Base-by-base conservation (phyloP, 1,284 basidiomycete genomes). In the Takashimella koratensis region DNA sequence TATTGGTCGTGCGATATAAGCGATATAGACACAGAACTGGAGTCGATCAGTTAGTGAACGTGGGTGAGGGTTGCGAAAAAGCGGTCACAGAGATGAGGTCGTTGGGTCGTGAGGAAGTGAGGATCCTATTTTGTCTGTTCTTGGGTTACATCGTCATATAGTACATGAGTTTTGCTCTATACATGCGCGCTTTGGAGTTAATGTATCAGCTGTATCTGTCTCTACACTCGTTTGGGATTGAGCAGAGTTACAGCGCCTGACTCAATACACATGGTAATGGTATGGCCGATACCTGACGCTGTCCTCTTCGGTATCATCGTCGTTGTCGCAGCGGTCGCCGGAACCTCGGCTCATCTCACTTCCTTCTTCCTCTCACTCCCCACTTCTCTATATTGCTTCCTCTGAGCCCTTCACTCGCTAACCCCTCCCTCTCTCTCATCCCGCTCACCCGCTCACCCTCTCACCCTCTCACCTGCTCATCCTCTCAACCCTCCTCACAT, bases 301-400 rank as follows among this genome's bases (percentile, higher is more conserved):
- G n/a, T n/a, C n/a, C n/a, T n/a, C n/a, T n/a, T n/a, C n/a, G n/a
- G n/a, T n/a, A n/a, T 36, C 16, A 36, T 36, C 16, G 8, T 36
- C 30, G 10, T 36, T 36, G 8, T 36, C 16, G 8, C 10, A 16
- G 30, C 16, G 30, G 8, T 8, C 10, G 10, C 30, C 30, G 10
- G 16, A 16, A 8, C 16, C 16, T 36, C 30, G 22, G 26, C 23
- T 12, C 23, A 8, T 25, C 16, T 39, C 39, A n/a, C 20, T 36
- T 24, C 24, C 5, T 41, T 16, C 27, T 47, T 30, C 43, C 5
- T 52, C 26, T 47, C 41, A 23, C 8, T 51, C 48, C 39, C 50
- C 27, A 43, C 45, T 27, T 11, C 24, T 51, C 36, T 22, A 27
- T 42, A 20, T 40, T 49, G 25, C 43, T 41, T 48, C 10, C 43